phyloP scores from a whole-genome alignment of 73 alveolate genomes.

The Blepharisma japonicum region DNA sequence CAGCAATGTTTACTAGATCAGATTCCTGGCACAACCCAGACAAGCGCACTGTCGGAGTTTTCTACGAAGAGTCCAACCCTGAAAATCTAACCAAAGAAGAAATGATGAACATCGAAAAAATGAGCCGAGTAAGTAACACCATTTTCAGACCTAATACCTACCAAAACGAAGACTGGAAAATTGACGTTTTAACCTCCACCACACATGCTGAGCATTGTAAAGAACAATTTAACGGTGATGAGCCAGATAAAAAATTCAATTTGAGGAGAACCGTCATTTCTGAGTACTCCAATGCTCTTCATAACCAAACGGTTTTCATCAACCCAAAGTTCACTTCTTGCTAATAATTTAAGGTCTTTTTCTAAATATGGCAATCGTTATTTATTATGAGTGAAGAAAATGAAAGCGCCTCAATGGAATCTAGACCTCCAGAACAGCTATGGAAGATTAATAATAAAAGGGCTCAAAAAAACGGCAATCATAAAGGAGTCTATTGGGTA shows the following conservation, averaged over 20 bases:
- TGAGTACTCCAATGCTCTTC: slow-evolving; percentile 68
- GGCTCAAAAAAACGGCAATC: slow-evolving; percentile 95
- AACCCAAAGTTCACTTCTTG: slow-evolving; percentile 57
- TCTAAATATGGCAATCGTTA: too few species aligned
- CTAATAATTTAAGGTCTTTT: neutral
- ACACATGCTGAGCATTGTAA: slow-evolving; percentile 17
- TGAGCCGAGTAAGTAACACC: slow-evolving; percentile 24
- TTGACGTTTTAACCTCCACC: neutral
- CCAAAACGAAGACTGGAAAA: slow-evolving; percentile 8
- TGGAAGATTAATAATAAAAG: slow-evolving; percentile 59
- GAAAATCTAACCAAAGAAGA: slow-evolving; percentile 12
- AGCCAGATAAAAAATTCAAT: slow-evolving; percentile 45
- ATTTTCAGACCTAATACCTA: slow-evolving; percentile 14
- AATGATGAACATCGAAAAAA: slow-evolving; percentile 3
- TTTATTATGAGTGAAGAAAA: too few species aligned
- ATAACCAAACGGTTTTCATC: slow-evolving; percentile 66
- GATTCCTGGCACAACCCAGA: slow-evolving; percentile 33
- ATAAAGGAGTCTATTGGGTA: slow-evolving; percentile 93
- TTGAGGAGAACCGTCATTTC: slow-evolving; percentile 60
- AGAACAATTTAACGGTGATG: slow-evolving; percentile 19
- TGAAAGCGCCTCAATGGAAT: too few species aligned
- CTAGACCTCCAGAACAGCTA: neutral
- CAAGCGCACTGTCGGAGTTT: slow-evolving; percentile 25
- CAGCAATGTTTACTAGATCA: neutral
- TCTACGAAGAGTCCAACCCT: slow-evolving; percentile 7